Conservation (phyloP, 768 basidiomycete species). For the Sporobolomyces pararoseus region DNA sequence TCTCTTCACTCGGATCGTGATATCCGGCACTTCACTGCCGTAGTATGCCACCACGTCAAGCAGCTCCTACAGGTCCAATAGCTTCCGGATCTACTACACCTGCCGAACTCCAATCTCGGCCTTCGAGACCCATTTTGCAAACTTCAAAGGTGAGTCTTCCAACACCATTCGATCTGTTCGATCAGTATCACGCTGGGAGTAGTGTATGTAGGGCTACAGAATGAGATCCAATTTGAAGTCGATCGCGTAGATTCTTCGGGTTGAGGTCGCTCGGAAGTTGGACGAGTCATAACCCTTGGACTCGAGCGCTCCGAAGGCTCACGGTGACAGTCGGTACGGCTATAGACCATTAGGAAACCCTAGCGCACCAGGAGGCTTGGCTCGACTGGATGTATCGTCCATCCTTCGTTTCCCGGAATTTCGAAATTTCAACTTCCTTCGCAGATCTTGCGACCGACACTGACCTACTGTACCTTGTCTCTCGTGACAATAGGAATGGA, state of each 20-base stretch:
- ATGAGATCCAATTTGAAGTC: neutral
- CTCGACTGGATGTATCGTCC: no score
- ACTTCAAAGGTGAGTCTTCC: neutral
- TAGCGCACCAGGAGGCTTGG: no score
- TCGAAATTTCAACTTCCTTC: neutral
- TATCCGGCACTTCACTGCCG: neutral
- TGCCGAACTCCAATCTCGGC: neutral
- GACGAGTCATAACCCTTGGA: neutral
- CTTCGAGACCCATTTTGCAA: neutral
- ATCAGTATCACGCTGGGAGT: no score
- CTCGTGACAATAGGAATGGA: slow-evolving; percentile 29
- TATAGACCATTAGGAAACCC: no score
- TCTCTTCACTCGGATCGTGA: neutral
- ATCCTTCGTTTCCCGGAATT: no score
- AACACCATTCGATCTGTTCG: neutral
- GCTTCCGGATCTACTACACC: neutral
- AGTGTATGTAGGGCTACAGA: neutral
- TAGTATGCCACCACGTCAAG: slow-evolving; percentile 2
- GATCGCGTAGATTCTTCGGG: neutral
- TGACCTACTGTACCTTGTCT: neutral
- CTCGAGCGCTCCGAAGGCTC: neutral
- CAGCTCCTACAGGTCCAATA: neutral
- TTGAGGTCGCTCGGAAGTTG: neutral
- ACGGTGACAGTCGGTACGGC: no score
- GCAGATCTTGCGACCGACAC: neutral